A percentile compares a stretch with the other conserved stretches of the same genome.
phyloP scores from a whole-genome alignment of 139 green algal species.

The Coelastrella sp. region DNA sequence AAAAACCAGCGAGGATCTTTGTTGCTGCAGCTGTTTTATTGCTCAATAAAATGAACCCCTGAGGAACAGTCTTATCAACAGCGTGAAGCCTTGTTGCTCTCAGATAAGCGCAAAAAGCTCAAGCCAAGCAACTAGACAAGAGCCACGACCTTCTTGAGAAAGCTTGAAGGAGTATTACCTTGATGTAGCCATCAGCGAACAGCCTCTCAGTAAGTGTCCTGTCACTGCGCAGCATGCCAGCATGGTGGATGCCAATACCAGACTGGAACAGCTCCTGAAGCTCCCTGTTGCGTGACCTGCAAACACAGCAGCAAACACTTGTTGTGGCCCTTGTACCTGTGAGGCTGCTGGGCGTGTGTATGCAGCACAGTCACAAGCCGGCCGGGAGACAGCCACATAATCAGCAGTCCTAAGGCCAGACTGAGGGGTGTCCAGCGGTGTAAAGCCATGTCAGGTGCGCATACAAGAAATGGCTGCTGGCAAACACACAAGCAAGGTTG shows the following conservation, averaged over 20 bases:
- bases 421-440: neutral
- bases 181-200: slow-evolving; percentile 89
- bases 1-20: no score
- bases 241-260: slow-evolving; percentile 96
- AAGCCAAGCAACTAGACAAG: no score
- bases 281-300: slow-evolving; percentile 83
- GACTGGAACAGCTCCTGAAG: slow-evolving; percentile 85
- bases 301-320: neutral
- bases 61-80: no score
- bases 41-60: no score
- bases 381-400: neutral
- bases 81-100: neutral
- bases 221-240: slow-evolving; percentile 97
- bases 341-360: no score
- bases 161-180: slow-evolving; percentile 55
- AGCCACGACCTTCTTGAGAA: neutral
- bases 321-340: no score
- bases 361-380: neutral
- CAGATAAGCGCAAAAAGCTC: no score
- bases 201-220: slow-evolving; percentile 91
- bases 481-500: neutral
- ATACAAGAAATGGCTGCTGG: neutral
- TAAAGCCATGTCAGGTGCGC: neutral
- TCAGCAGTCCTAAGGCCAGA: neutral
- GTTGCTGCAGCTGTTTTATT: no score